Evolutionary conservation across 2,329 filamentous ascomycete genomes (phyloP).

Genomic region (Xylaria arbuscula): DNA sequence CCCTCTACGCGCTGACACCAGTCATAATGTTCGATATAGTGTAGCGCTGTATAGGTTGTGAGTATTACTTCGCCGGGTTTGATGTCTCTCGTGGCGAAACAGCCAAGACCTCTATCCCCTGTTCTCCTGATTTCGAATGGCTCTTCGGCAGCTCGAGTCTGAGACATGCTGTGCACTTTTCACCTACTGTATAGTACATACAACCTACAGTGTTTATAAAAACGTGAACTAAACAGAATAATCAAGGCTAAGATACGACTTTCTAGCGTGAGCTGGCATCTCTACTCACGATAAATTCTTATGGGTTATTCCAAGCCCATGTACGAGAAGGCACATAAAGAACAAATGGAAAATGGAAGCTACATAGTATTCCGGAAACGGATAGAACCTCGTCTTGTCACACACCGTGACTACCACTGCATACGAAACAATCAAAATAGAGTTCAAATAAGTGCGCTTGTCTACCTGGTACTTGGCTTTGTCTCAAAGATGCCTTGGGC

Average conservation of each 20-base stretch:
- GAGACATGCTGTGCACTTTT: constrained; percentile 4
- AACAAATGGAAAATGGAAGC: not conserved
- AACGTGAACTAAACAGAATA: not conserved
- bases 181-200: not conserved
- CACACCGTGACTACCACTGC: not conserved
- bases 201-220: too few relatives aligned
- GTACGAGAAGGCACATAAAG: constrained; percentile 23
- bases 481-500: not conserved
- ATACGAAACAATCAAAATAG: not conserved
- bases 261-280: not conserved
- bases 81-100: constrained; percentile 35
- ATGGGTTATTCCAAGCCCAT: constrained; percentile 7
- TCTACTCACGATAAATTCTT: not conserved
- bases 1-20: not conserved
- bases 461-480: constrained; percentile 4
- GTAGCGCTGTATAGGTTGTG: constrained; percentile 14
- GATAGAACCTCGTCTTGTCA: not conserved
- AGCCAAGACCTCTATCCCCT: constrained; percentile 22
- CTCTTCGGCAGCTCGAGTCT: not conserved
- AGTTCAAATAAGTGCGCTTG: not conserved
- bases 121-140: constrained; percentile 25
- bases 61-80: constrained; percentile 29
- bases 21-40: not conserved
- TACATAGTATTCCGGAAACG: constrained; percentile 11
- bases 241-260: not conserved